phyloP scores from a whole-genome alignment of 768 basidiomycete genomes.

The Boletus subparvulus region DNA sequence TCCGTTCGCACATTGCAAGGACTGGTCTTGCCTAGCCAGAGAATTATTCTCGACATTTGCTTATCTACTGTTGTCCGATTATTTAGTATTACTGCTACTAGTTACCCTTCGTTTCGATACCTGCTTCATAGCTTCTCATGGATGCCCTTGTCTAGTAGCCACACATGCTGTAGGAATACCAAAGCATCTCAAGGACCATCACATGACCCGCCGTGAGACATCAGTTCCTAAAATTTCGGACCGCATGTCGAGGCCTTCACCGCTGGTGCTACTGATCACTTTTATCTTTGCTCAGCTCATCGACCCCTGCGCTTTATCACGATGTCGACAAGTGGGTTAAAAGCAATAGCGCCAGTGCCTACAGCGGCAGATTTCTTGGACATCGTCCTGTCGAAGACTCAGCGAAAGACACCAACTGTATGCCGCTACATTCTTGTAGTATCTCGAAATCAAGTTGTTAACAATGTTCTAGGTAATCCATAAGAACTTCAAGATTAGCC shows the following conservation, averaged over 20 bases:
- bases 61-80: slow-evolving; percentile 12
- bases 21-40: slow-evolving; percentile 40
- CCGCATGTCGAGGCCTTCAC: neutral
- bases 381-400: slow-evolving; percentile 90
- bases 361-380: slow-evolving; percentile 94
- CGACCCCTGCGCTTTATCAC: slow-evolving; percentile 13
- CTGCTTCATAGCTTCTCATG: slow-evolving; percentile 14
- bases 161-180: slow-evolving; percentile 23
- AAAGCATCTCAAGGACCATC: neutral
- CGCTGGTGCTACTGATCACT: neutral
- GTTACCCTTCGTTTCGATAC: slow-evolving; percentile 30
- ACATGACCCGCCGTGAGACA: slow-evolving; percentile 12
- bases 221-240: slow-evolving; percentile 11
- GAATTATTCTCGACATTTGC: neutral
- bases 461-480: slow-evolving; percentile 75
- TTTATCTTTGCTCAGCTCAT: slow-evolving; percentile 11
- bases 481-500: slow-evolving; percentile 99
- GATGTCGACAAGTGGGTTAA: slow-evolving; percentile 87
- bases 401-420: slow-evolving; percentile 96
- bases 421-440: neutral
- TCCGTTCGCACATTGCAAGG: slow-evolving; percentile 61
- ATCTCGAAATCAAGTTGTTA: slow-evolving; percentile 2
- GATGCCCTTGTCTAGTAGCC: slow-evolving; percentile 26
- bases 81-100: slow-evolving; percentile 24
- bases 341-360: slow-evolving; percentile 98